Evolutionary conservation across 108 stramenopile species (phyloP).

Genomic region (Schizochytrium sp.): DNA sequence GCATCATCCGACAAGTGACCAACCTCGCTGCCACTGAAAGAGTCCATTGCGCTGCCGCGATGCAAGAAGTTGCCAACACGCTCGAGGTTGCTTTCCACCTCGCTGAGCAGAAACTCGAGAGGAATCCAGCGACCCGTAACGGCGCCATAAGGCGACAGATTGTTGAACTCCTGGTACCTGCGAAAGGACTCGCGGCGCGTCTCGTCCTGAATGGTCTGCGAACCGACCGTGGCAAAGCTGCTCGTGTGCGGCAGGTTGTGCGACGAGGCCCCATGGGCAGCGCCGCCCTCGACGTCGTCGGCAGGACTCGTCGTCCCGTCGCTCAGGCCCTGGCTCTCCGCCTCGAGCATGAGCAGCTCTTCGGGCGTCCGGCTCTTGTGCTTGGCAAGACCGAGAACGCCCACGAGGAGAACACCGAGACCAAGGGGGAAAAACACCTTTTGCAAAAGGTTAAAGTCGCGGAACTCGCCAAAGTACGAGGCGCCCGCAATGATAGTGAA

Average conservation of each 20-base stretch:
- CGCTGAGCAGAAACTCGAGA: background rate
- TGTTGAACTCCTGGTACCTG: background rate
- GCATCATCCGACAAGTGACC: no score
- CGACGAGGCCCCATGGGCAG: background rate
- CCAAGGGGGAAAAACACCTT: background rate
- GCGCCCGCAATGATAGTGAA: slow-evolving; percentile 20
- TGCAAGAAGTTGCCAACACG: background rate
- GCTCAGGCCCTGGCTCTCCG: background rate
- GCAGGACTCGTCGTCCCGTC: background rate
- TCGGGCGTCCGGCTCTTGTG: background rate
- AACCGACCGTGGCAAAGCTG: background rate
- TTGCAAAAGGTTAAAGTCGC: background rate
- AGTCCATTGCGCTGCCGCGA: background rate
- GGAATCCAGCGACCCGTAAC: background rate
- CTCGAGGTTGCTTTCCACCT: background rate
- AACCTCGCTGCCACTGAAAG: no score
- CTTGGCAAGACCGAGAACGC: background rate
- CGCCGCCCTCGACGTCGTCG: background rate
- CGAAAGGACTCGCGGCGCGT: background rate
- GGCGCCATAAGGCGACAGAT: background rate
- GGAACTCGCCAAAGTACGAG: slow-evolving; percentile 22
- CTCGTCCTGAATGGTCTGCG: background rate
- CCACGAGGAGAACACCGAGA: background rate
- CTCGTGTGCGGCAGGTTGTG: background rate
- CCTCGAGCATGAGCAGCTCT: background rate